Base-by-base conservation (phyloP, 495 filamentous ascomycete genomes). In the Neurospora sp. region DNA sequence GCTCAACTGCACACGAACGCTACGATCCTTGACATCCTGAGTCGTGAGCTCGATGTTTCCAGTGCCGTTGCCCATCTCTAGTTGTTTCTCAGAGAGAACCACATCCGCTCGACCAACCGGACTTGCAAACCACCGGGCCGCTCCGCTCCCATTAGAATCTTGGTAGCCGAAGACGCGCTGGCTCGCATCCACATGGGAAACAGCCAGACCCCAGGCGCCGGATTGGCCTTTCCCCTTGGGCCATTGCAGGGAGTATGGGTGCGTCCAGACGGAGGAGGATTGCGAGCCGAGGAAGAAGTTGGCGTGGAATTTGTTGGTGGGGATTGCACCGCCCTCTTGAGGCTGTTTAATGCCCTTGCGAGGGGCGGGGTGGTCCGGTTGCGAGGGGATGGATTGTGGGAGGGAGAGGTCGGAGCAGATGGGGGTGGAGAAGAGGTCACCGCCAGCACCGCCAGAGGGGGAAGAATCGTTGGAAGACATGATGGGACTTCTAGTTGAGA, bases 281-380 rank as follows among this genome's bases (percentile, higher is more conserved):
- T 97, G 94, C 68, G 81, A 86, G 4, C 90, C 93, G 3, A 98
- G 83, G 77, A 95, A 96, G 74, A 97, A 89, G 69, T 96, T 97
- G 70, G 89, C 89, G 77, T 97, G 97, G 80, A 97, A 99, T 76
- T 97, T 98, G 78, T 98, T 96, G 14, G 94, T 96, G 69, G 87
- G 83, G 74, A 93, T 86, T 0, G 91, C n/a, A 0, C 17, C 3
- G 1, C 76, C 80, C 53, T 16, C 22, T 61, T 61, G 53, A 3
- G 81, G 79, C 22, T 87, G 82, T 69, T 59, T 72, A 71, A 84
- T 82, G 37, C 81, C 83, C 17, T 79, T 74, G 17, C 83, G 78
- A 35, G 81, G 76, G 14, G 83, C 79, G 0, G 84, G 84, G 71
- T 86, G 83, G 71, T 83, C 79, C 0, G 53, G 53, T n/a, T 78